Base-by-base conservation (phyloP, 208 protist species). In the Wallacemonas collosoma region DNA sequence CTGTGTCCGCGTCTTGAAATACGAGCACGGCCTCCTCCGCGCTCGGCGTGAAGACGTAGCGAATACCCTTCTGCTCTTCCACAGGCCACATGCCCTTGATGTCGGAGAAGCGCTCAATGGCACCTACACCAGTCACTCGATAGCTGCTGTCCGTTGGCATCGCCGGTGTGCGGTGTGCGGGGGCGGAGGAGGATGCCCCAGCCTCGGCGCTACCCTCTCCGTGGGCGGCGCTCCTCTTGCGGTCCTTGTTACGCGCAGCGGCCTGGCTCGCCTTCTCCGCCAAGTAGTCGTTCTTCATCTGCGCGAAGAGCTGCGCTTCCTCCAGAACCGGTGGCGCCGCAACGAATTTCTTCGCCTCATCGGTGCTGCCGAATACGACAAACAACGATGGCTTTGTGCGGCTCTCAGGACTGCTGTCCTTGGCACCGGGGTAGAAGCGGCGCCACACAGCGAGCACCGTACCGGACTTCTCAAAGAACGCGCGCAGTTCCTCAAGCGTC, bases 361-460 rank as follows among this genome's bases (percentile, higher is more conserved):
- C 81, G 48, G 79, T 86, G 70, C 57, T 82, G 68, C 64, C 47
- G 66, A 94, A 96, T 51, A 96, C 91, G 41, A 96, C 88, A 79
- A 96, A 96, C 40, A 90, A 83, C 44, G 88, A 94, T 2, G 86
- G 88, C 83, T 96, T 96, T 43, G 77, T 82, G 77, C 86, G 83
- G 68, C 68, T 83, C 75, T 87, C 86, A 8, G 71, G 76, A 4
- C 62, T 70, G 43, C 56, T 63, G 44, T 89, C 82, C 78, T 93
- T 95, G 72, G 80, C 84, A 41, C 77, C 78, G n/a, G 66, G 74
- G 69, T 90, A 91, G 80, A 93, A 91, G 72, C 91, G 91, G 61
- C 91, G 88, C 91, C 91, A 96, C 44, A 96, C 81, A 40, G 91
- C 91, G 55, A 87, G 79, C 61, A 96, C 92, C 14, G 61, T 93